phyloP scores from a whole-genome alignment of 495 filamentous ascomycete species.

The Neurospora discreta region DNA sequence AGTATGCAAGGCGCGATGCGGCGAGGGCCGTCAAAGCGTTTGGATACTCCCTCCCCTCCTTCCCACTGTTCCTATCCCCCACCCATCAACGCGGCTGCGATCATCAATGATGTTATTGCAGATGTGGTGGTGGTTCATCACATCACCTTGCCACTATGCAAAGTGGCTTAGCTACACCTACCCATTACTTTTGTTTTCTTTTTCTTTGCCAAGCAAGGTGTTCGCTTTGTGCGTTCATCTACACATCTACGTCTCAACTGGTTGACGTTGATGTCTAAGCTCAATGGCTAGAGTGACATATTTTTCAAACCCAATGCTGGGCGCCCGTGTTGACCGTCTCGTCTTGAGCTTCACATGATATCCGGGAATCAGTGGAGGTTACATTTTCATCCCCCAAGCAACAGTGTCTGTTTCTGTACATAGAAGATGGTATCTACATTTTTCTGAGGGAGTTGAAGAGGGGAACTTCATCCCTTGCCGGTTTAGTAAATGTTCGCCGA shows the following conservation, averaged over 20 bases:
- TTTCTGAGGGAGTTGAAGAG: neutral
- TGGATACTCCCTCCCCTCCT: neutral
- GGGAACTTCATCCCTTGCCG: neutral
- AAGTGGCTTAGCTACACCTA: neutral
- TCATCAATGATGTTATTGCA: neutral
- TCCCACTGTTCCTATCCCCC: neutral
- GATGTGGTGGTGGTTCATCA: neutral
- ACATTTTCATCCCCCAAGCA: conserved; percentile 16
- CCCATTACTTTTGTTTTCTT: neutral
- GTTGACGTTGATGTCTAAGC: conserved; percentile 32
- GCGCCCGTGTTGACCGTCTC: conserved; percentile 35
- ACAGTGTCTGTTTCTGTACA: neutral
- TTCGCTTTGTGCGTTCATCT: neutral
- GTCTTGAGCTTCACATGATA: conserved; percentile 34
- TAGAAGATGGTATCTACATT: no score
- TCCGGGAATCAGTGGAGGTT: conserved; percentile 40
- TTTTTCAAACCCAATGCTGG: conserved; percentile 33
- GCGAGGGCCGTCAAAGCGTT: neutral
- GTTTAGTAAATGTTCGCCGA: neutral
- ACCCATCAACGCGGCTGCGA: neutral
- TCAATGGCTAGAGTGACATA: conserved; percentile 28
- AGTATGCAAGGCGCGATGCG: neutral
- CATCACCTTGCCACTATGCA: neutral
- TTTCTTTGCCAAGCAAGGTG: neutral
- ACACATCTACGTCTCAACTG: neutral